A percentile compares a stretch with the other conserved stretches of the same genome.
phyloP scores from a whole-genome alignment of 805 yeast genomes.

The Candida parachauliodes region DNA sequence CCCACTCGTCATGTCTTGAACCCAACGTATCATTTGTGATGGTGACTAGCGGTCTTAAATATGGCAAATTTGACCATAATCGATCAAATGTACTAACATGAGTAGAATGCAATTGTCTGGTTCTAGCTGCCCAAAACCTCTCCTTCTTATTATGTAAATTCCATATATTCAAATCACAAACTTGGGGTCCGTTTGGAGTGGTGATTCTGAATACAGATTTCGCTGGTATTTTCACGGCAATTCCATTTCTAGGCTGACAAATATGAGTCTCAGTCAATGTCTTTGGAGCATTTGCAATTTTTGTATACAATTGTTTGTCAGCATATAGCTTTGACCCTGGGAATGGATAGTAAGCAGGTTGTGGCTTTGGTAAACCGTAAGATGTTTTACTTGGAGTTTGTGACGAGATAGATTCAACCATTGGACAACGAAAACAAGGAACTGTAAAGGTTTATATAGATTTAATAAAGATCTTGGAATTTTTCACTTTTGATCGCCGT shows the following conservation, averaged over 20 bases:
- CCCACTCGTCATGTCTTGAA: conserved; percentile 60
- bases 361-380: conserved; percentile 41
- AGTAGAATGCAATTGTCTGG: conserved; percentile 61
- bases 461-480: no score
- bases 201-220: conserved; percentile 56
- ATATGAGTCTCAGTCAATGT: conserved; percentile 39
- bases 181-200: conserved; percentile 70
- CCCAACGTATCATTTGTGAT: conserved; percentile 57
- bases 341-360: conserved; percentile 56
- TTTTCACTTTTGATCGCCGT: no score
- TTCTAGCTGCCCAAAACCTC: conserved; percentile 66
- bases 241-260: conserved; percentile 55
- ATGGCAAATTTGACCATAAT: conserved; percentile 66
- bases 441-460: no score
- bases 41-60: conserved; percentile 59
- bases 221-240: conserved; percentile 62
- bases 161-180: conserved; percentile 68
- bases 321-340: conserved; percentile 52
- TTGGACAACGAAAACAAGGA: no score
- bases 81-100: conserved; percentile 61
- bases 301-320: conserved; percentile 43
- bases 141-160: conserved; percentile 58
- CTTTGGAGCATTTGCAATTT: conserved; percentile 43
- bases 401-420: conserved; percentile 16
- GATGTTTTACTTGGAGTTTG: conserved; percentile 32